Conservation (phyloP, 129 eudicot species). For the Lonicera japonica region DNA sequence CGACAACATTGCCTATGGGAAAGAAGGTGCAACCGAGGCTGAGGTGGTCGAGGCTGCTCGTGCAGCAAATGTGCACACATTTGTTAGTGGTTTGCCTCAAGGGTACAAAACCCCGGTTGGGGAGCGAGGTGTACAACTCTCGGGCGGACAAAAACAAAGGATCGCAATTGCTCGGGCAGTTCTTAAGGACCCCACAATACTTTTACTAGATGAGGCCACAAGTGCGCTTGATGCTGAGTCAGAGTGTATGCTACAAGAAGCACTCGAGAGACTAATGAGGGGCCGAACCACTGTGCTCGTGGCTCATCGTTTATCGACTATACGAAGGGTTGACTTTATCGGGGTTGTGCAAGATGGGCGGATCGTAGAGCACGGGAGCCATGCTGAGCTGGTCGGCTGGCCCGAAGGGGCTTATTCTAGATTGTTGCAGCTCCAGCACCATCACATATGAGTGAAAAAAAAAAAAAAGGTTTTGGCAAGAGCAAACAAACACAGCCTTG, state of each 20-base stretch:
- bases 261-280: constrained; percentile 68
- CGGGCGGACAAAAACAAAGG: constrained; percentile 88
- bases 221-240: constrained; percentile 88
- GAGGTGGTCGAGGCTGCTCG: constrained; percentile 82
- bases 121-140: constrained; percentile 78
- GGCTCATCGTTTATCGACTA: constrained; percentile 77
- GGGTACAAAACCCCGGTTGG: constrained; percentile 78
- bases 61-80: constrained; percentile 67
- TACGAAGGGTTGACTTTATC: constrained; percentile 61
- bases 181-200: constrained; percentile 61
- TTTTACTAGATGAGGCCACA: constrained; percentile 73
- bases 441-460: constrained; percentile 57
- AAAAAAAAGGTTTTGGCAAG: background rate
- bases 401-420: constrained; percentile 74
- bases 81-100: constrained; percentile 73
- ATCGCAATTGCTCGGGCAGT: constrained; percentile 85
- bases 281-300: constrained; percentile 80
- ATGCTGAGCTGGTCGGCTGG: constrained; percentile 51
- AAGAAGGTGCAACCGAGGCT: constrained; percentile 72
- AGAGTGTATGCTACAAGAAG: constrained; percentile 78
- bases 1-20: constrained; percentile 85
- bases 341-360: constrained; percentile 79
- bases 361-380: constrained; percentile 82
- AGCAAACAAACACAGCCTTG: background rate
- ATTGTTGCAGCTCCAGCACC: constrained; percentile 69